Evolutionary conservation across 257 asterid genomes (phyloP), one percentile per base, ranked within the genome.

Genomic region (Nicotiana benthamiana): DNA sequence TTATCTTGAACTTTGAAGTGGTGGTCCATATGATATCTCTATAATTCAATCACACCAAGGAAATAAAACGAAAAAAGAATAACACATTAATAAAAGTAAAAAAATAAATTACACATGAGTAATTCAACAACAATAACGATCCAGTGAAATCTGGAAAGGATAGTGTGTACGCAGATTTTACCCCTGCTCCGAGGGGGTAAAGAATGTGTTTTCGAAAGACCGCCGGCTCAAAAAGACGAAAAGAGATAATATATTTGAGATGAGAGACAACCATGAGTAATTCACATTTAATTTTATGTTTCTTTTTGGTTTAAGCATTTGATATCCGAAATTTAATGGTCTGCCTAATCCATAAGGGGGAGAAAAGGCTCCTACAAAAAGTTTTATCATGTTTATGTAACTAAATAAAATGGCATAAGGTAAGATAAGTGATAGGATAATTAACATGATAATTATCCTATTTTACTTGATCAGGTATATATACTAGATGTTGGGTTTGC

Each of bases 11-110:
- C 67, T 28, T 97, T 97, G 89, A 93, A 93, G 84, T 95, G 99
- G 83, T 95, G 99, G 79, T 92, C 91, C 82, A 95, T 84, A 83
- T 95, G 98, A 84, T 93, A 93, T 86, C 86, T 93, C 99, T 94
- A 93, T 90, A 85, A 54, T 54, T 17, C 20, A 54, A 54, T 22
- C 20, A 56, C n/a, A 18, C 61, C 61, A 56, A 1, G 61, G 6
- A 54, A 54, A 17, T 2, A 28, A 63, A 80, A 27, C 54, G 27
- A 28, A 57, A 26, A 9, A 53, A 59, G 57, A 78, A 20, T 36
- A 32, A 26, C 20, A 34, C 59, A 77, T 81, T 65, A 83, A 18
- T 28, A 60, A 72, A 40, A 40, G 48, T 40, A 8, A 7, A 36
- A 36, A 36, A 36, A 5, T 5, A 34, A 34, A 34, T 30, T 56